Base-by-base conservation (phyloP, 1,284 basidiomycete species). In the Naganishia cerealis region DNA sequence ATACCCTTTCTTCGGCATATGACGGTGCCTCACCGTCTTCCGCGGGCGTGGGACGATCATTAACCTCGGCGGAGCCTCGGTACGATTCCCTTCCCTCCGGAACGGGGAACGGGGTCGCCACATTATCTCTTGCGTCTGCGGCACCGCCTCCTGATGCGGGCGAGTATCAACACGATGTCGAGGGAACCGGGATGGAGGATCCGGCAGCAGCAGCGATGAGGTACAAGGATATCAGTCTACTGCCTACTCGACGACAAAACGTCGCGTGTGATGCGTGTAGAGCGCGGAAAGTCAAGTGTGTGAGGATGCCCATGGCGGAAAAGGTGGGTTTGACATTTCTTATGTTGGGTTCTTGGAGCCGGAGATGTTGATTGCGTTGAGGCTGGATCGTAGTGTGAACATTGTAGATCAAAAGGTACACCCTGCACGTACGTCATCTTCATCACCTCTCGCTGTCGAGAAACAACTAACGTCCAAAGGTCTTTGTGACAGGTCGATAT, bases 211-310 rank as follows among this genome's bases (percentile, higher is more conserved):
- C 46, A 13, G 46, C 46, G 8, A 50, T 50, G 46, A 21, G 46
- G n/a, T 63, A 63, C 61, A 53, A 40, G 50, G 61, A 63, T 40
- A 39, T 52, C n/a, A 63, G 39, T 10, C 15, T 40, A 12, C 26
- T 53, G 15, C 67, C 67, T 15, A 55, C 67, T 15, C 36, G 67
- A 18, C 57, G 62, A 24, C 67, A 68, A 61, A 68, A 68, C 43
- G 67, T 68, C 39, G 67, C 67, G 29, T 68, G 69, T 59, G 70
- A 71, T 57, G 67, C 63, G n/a, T 71, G 70, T 57, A 48, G 70
- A 29, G 61, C 67, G 21, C 36, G 70, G 15, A 71, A 71, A 57
- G 70, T 71, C 26, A 71, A 68, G 53, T 71, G 70, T 40, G 55
- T 62, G 26, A 63, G 70, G 16, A 59, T 50, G 36, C 66, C 66